Evolutionary conservation across 495 filamentous ascomycete genomes (phyloP).

Genomic region (Tuber melanosporum): DNA sequence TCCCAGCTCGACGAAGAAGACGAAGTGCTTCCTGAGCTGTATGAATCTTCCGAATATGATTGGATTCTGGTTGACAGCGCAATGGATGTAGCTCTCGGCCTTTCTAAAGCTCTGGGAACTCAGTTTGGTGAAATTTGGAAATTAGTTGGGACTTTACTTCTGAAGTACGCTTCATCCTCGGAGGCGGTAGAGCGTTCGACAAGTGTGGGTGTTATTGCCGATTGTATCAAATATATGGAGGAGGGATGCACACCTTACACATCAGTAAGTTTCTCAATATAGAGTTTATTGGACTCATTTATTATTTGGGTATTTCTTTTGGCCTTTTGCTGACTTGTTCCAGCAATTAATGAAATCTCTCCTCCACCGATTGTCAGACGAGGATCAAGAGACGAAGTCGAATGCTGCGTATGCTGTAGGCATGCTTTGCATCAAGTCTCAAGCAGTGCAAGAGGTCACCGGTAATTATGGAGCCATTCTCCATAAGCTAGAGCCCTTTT

Average conservation of each 20-base stretch:
- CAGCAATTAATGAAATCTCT: constrained; percentile 66
- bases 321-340: neutral
- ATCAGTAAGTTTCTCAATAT: constrained; percentile 22
- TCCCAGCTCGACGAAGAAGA: constrained; percentile 87
- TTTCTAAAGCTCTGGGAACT: constrained; percentile 72
- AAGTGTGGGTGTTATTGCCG: constrained; percentile 83
- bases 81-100: constrained; percentile 76
- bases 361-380: constrained; percentile 77
- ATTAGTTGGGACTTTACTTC: constrained; percentile 79
- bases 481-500: constrained; percentile 71
- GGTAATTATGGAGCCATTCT: constrained; percentile 71
- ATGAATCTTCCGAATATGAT: constrained; percentile 91
- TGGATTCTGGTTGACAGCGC: constrained; percentile 94
- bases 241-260: constrained; percentile 70
- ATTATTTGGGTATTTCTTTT: neutral
- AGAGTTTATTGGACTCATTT: neutral
- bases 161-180: constrained; percentile 77
- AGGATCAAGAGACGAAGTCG: constrained; percentile 86
- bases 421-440: constrained; percentile 71
- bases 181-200: constrained; percentile 81
- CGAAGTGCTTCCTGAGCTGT: constrained; percentile 59
- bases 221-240: constrained; percentile 84
- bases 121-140: constrained; percentile 85
- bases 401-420: constrained; percentile 90
- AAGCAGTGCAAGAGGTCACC: constrained; percentile 61